Base-by-base conservation (phyloP, 805 yeast species). In the Wickerhamomyces alni region DNA sequence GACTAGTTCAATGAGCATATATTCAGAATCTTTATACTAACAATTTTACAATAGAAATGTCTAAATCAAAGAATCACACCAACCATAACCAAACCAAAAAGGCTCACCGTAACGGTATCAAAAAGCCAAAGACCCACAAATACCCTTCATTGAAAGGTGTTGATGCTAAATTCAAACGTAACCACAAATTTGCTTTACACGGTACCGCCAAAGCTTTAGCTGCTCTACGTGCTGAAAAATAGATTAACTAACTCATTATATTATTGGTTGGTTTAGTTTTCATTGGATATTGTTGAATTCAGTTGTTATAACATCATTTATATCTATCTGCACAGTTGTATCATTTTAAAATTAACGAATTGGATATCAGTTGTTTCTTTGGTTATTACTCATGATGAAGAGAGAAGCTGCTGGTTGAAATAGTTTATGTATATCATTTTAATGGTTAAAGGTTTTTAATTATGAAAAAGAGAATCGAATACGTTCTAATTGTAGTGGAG, bases 91-190 rank as follows among this genome's bases (percentile, higher is more conserved):
- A 91, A 77, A 86, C 84, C 88, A 85, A 75, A 72, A 93, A 93
- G 94, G 98, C 98, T 67, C 99, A 93, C 97, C 89, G 83, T 71
- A 93, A 93, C 85, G 99, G 99, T 79, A 91, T 93, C 80, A 91
- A 91, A 86, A 93, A 91, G 89, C 96, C 97, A 63, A 86, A 80
- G 82, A 83, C 96, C 67, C 75, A 80, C 95, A 89, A 87, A 80
- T 88, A 91, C 82, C 96, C 96, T 60, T 89, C 98, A 57, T 80
- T 87, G 74, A 91, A 87, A 77, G 95, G 95, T 80, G 97, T 91
- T 71, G 98, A 93, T 74, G 82, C 99, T 69, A 93, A 93, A 84
- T 93, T 93, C 95, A 82, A 81, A 69, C 85, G 98, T 78, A 93
- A 93, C 95, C 98, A 91, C 93, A 89, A 86, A 77, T 86, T 80